Percentiles rank a stretch among this genome's conserved stretches.
Evolutionary conservation across 768 basidiomycete genomes (phyloP).

Genomic region (Leucocoprinus birnbaumii): DNA sequence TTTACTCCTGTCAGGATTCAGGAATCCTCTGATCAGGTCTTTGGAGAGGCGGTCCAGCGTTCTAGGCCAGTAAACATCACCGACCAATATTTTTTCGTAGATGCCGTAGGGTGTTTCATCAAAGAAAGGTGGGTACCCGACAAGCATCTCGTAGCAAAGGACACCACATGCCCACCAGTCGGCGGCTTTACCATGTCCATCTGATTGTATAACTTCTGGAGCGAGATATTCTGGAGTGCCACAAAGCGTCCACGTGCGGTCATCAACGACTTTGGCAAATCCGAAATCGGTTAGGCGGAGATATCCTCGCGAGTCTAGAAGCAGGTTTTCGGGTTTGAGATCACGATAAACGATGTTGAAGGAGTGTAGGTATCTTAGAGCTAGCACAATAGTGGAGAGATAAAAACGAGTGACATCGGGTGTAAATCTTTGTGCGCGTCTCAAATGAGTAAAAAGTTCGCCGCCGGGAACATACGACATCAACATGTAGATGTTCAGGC

Average conservation of each 20-base stretch:
- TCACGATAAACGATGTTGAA: slow-evolving; percentile 99
- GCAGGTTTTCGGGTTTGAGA: slow-evolving; percentile 97
- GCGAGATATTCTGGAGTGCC: slow-evolving; percentile 97
- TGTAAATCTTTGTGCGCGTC: slow-evolving; percentile 91
- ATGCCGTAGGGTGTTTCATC: slow-evolving; percentile 98
- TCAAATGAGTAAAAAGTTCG: slow-evolving; percentile 94
- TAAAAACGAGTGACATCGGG: slow-evolving; percentile 98
- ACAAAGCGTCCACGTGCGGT: slow-evolving; percentile 97
- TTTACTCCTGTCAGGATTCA: slow-evolving; percentile 90
- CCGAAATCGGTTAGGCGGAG: slow-evolving; percentile 96
- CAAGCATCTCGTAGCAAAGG: slow-evolving; percentile 97
- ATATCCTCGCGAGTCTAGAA: slow-evolving; percentile 91
- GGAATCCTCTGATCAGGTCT: slow-evolving; percentile 83
- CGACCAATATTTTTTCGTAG: slow-evolving; percentile 94
- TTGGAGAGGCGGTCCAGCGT: slow-evolving; percentile 87
- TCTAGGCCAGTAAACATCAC: slow-evolving; percentile 87
- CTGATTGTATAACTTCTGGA: slow-evolving; percentile 96
- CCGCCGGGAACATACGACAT: slow-evolving; percentile 96
- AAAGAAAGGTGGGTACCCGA: slow-evolving; percentile 98
- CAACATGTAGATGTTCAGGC: slow-evolving; percentile 96
- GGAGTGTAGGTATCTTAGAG: slow-evolving; percentile 90
- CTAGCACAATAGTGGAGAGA: slow-evolving; percentile 92
- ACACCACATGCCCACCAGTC: slow-evolving; percentile 99
- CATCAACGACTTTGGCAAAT: slow-evolving; percentile 96
- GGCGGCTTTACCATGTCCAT: slow-evolving; percentile 96